Evolutionary conservation across 1,284 basidiomycete genomes (phyloP), one percentile per base, ranked within the genome.

Genomic region (Apiotrichum montevideense): DNA sequence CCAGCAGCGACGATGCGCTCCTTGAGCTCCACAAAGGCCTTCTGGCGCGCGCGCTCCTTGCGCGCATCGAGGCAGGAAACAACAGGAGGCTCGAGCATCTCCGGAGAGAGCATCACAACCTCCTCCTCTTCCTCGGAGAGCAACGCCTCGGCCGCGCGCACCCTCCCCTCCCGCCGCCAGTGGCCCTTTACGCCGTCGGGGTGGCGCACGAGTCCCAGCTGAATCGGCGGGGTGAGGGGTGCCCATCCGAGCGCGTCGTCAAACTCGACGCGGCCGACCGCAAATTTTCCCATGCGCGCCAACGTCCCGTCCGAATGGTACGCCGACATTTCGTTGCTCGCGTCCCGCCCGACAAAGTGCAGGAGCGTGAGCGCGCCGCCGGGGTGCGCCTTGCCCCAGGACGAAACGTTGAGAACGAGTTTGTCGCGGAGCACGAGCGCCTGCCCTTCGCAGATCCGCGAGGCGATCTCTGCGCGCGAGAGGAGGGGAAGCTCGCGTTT

Each of bases 341-440:
- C 95, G 72, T 99, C 94, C 51, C 95, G 84, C 3, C 96, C 96
- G 35, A 97, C 86, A 70, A 95, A 98, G 78, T 99, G 96, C 34
- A 96, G 84, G 60, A 98, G 85, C 15, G 93, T 84, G 49, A 97
- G 85, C 11, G 84, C 78, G 54, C 95, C 94, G 45, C 95, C 96
- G 0, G 95, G 95, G 72, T 99, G 96, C 3, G 81, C 79, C 3
- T 82, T 75, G 21, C 95, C 84, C 96, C 95, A 97, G 14, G 81
- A 78, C 11, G 82, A 80, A n/a, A 96, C 84, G 62, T 86, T 85
- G 64, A 97, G 85, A 62, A 98, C 85, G 59, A 82, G 80, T 63
- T 82, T 81, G 66, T 83, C 79, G 78, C 90, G 88, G 61, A 98
- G 81, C 73, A 98, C 83, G 64, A 98, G 83, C 52, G 81, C 78